These are phyloP conservation scores for Quercus suber DNA, from an alignment of 306 rosid species.

Conservation along the genomic window DNA sequence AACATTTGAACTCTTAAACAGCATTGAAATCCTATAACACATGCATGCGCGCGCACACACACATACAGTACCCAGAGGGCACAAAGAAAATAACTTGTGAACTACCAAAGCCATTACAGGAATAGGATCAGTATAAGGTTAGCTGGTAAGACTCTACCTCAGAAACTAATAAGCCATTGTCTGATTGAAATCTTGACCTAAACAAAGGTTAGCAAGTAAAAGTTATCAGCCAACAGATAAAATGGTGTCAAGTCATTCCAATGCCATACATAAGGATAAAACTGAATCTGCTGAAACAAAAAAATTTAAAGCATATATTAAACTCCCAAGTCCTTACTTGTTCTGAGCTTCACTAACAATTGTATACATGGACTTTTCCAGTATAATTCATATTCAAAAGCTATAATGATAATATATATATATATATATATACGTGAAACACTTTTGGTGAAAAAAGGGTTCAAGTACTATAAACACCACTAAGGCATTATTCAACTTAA, in stretches of 20 bases:
- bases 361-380: neutral
- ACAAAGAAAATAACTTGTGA: neutral
- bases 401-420: neutral
- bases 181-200: slow-evolving; percentile 50
- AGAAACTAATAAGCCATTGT: slow-evolving; percentile 27
- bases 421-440: neutral
- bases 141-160: slow-evolving; percentile 36
- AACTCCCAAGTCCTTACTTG: neutral
- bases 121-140: slow-evolving; percentile 13
- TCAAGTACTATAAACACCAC: neutral
- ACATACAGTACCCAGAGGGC: neutral
- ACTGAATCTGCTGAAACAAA: neutral
- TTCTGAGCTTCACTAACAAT: neutral
- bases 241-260: slow-evolving; percentile 14
- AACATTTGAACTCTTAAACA: neutral
- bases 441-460: slow-evolving; percentile 17
- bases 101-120: slow-evolving; percentile 6
- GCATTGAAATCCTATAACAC: slow-evolving; percentile 14
- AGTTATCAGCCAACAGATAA: slow-evolving; percentile 18
- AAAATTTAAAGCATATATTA: neutral
- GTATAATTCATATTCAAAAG: neutral
- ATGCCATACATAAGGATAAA: slow-evolving; percentile 7
- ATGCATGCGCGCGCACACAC: neutral
- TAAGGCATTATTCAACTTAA: slow-evolving; percentile 1
- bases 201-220: slow-evolving; percentile 22